These are phyloP conservation scores for Candida sakaeoensis DNA, from an alignment of 805 yeast genomes.

Conservation along the genomic window DNA sequence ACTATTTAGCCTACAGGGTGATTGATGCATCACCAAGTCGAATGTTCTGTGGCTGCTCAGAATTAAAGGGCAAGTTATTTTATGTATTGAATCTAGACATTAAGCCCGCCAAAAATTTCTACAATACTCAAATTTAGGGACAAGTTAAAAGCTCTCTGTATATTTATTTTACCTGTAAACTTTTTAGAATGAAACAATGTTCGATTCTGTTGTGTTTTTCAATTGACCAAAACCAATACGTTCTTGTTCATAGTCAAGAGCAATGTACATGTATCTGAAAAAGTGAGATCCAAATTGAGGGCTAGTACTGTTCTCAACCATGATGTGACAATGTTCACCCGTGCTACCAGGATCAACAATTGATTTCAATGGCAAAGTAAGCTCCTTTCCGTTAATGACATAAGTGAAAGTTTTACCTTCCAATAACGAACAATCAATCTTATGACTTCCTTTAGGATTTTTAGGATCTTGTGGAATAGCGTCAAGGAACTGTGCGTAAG, in stretches of 20 bases:
- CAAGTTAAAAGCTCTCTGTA: too few species aligned
- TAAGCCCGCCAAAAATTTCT: too few species aligned
- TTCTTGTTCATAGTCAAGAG: conserved; percentile 2
- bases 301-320: neutral
- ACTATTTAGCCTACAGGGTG: too few species aligned
- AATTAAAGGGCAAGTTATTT: too few species aligned
- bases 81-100: too few species aligned
- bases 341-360: neutral
- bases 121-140: too few species aligned
- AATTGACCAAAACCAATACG: conserved; percentile 4
- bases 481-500: neutral
- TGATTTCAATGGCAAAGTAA: conserved; percentile 1
- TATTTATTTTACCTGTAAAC: too few species aligned
- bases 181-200: neutral
- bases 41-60: too few species aligned
- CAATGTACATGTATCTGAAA: conserved; percentile 4
- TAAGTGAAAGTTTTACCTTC: conserved; percentile 2
- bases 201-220: conserved; percentile 1
- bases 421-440: neutral
- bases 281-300: conserved; percentile 1
- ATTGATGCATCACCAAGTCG: too few species aligned
- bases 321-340: neutral
- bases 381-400: conserved; percentile 1
- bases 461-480: conserved; percentile 1
- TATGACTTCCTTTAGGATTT: neutral